These are phyloP conservation scores for Corrigiola litoralis DNA, from an alignment of 179 eudicot species.

Conservation along the genomic window DNA sequence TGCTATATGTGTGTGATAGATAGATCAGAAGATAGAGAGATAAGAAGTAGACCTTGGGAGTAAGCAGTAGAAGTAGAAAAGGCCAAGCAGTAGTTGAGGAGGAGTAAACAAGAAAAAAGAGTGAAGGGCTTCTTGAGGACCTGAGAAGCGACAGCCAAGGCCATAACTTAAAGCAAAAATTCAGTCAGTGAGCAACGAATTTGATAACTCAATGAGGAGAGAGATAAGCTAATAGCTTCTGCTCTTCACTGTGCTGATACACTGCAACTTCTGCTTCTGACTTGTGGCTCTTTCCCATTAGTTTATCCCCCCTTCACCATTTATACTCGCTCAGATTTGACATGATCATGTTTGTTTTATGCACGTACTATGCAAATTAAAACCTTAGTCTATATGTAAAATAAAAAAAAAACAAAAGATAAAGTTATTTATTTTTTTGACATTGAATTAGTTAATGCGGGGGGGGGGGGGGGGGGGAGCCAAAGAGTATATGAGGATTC, in stretches of 20 bases:
- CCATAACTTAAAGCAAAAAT: neutral
- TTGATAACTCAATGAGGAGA: slow-evolving; percentile 3
- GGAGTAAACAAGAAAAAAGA: slow-evolving; percentile 12
- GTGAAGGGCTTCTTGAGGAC: neutral
- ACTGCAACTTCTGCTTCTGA: slow-evolving; percentile 13
- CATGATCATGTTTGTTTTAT: neutral
- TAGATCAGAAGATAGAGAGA: neutral
- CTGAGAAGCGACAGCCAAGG: neutral
- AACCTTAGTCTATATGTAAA: no score
- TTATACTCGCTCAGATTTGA: slow-evolving; percentile 15
- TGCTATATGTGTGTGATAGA: neutral
- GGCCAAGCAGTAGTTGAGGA: slow-evolving; percentile 10
- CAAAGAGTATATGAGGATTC: neutral
- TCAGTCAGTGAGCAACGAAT: neutral
- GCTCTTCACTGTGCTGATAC: no score
- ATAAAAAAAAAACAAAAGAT: no score
- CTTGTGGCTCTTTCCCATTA: slow-evolving; percentile 30
- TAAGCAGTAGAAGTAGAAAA: slow-evolving; percentile 14
- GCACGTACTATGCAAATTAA: neutral
- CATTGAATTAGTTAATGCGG: neutral
- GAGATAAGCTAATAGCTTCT: neutral
- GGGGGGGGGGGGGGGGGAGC: neutral
- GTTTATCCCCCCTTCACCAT: slow-evolving; percentile 12
- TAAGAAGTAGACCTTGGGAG: slow-evolving; percentile 27
- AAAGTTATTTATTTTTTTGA: neutral